phyloP scores from a whole-genome alignment of 805 yeast genomes.

The Metschnikowia drakensbergensis region DNA sequence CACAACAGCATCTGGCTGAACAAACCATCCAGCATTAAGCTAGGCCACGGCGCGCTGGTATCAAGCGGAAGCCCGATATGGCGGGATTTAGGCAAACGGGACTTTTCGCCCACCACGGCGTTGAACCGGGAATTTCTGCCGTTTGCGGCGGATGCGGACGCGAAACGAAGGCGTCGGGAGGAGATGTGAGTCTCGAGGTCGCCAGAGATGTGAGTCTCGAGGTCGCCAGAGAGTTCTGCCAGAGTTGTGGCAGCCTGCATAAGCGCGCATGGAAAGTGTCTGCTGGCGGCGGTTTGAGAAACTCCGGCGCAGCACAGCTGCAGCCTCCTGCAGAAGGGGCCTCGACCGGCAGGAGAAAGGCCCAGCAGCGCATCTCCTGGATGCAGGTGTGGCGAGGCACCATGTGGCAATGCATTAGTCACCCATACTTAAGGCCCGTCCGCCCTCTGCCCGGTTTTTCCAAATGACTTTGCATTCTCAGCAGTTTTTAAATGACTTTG shows the following conservation, averaged over 20 bases:
- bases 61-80: slow-evolving; percentile 15
- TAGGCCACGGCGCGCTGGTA: slow-evolving; percentile 13
- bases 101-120: slow-evolving; percentile 9
- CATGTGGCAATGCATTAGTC: slow-evolving; percentile 3
- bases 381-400: slow-evolving; percentile 2
- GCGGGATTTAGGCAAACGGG: slow-evolving; percentile 12
- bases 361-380: background rate
- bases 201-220: too few species aligned
- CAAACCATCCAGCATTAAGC: slow-evolving; percentile 6
- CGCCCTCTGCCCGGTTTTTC: background rate
- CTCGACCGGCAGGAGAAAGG: background rate
- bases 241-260: too few species aligned
- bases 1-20: slow-evolving; percentile 20
- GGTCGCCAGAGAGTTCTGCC: too few species aligned
- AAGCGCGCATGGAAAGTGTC: background rate
- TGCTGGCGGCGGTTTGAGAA: background rate
- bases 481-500: too few species aligned
- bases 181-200: background rate
- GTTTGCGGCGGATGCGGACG: slow-evolving; percentile 6
- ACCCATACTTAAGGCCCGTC: background rate
- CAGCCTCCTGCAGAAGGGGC: background rate
- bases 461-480: background rate
- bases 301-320: background rate
- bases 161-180: background rate
- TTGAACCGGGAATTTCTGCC: slow-evolving; percentile 14